Conservation (phyloP, 2,329 filamentous ascomycete genomes). For the Colletotrichum plurivorum region DNA sequence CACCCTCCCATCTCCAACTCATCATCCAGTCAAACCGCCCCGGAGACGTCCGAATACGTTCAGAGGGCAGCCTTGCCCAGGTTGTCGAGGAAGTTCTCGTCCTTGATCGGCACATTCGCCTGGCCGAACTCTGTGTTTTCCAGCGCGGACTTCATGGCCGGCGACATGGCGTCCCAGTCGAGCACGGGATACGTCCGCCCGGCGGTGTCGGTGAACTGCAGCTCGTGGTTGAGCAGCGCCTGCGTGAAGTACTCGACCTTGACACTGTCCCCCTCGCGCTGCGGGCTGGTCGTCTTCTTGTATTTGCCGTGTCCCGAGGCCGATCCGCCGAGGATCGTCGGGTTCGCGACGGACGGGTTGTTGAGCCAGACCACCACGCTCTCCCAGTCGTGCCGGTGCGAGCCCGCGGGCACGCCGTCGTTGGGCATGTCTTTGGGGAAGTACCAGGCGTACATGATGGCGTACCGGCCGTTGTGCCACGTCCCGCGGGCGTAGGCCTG, state of each 20-base stretch:
- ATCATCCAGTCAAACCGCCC: background rate
- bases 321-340: conserved; percentile 52
- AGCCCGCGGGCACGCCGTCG: conserved; percentile 45
- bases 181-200: conserved; percentile 57
- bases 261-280: conserved; percentile 42
- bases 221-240: conserved; percentile 52
- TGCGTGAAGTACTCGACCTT: conserved; percentile 52
- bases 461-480: conserved; percentile 47
- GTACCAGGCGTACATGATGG: conserved; percentile 61
- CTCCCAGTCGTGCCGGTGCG: conserved; percentile 60
- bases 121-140: conserved; percentile 55
- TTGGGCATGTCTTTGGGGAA: conserved; percentile 61
- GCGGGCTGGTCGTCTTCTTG: conserved; percentile 43
- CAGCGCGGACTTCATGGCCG: conserved; percentile 52
- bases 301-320: conserved; percentile 56
- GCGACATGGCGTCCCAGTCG: conserved; percentile 59
- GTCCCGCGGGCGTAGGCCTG: conserved; percentile 55
- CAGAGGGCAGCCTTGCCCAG: conserved; percentile 20
- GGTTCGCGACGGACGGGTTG: conserved; percentile 43
- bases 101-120: conserved; percentile 58
- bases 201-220: conserved; percentile 51
- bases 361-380: conserved; percentile 51
- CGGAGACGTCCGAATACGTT: background rate
- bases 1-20: background rate
- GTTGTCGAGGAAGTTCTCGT: conserved; percentile 44